A percentile compares a stretch with the other conserved stretches of the same genome.
phyloP scores from a whole-genome alignment of 2,329 filamentous ascomycete species.

The Kalaharituber pfeilii region DNA sequence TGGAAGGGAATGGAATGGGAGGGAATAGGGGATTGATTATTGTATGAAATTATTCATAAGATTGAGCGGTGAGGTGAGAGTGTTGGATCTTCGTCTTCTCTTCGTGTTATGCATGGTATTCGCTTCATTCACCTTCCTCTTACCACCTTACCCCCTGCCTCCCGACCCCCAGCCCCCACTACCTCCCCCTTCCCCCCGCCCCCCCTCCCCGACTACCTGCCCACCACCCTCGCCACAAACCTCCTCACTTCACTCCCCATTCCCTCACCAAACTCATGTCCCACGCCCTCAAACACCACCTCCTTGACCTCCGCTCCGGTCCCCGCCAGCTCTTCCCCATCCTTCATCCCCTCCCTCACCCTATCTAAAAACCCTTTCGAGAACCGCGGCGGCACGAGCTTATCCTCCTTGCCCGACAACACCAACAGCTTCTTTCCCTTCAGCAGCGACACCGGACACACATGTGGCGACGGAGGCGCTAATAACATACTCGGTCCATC shows the following conservation, averaged over 20 bases:
- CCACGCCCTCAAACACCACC: slow-evolving; percentile 48
- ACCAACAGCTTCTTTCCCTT: slow-evolving; percentile 42
- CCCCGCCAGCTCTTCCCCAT: slow-evolving; percentile 51
- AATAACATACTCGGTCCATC: too few species aligned
- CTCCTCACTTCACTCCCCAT: slow-evolving; percentile 51
- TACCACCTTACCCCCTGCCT: not conserved
- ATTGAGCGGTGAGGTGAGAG: not conserved
- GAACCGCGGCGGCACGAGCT: slow-evolving; percentile 51
- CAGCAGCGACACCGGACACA: too few species aligned
- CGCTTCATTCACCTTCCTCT: not conserved
- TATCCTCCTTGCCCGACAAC: slow-evolving; percentile 49
- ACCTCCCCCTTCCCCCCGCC: not conserved
- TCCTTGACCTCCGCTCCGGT: slow-evolving; percentile 43
- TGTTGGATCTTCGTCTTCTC: not conserved
- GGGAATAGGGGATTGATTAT: not conserved
- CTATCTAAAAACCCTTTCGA: slow-evolving; percentile 39
- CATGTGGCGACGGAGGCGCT: too few species aligned
- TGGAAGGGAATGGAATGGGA: too few species aligned
- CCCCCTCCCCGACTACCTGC: not conserved
- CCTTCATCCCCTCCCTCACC: slow-evolving; percentile 40
- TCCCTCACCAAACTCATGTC: slow-evolving; percentile 47
- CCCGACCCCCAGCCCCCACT: not conserved
- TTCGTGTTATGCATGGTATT: not conserved
- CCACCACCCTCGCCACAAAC: slow-evolving; percentile 39
- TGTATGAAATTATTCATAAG: not conserved